A percentile compares a stretch with the other conserved stretches of the same genome.
These are phyloP conservation scores for Calocybe indica DNA, from an alignment of 768 basidiomycete genomes.

Conservation along the genomic window DNA sequence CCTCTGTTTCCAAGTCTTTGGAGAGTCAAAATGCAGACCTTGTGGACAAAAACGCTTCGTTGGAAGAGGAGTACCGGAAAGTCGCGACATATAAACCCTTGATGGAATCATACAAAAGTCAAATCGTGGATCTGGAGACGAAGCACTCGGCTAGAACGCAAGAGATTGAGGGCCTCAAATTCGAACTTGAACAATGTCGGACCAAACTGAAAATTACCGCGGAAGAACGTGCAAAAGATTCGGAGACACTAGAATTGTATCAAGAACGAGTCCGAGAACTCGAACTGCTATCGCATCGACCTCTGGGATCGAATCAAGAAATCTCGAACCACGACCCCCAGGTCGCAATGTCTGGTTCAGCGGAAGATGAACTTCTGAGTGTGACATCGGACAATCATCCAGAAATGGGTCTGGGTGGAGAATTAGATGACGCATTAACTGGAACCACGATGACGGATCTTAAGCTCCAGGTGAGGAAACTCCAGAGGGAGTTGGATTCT, in stretches of 20 bases:
- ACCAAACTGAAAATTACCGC: conserved; percentile 61
- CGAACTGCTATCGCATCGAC: conserved; percentile 60
- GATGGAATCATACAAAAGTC: conserved; percentile 88
- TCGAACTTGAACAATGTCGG: conserved; percentile 71
- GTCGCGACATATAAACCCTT: conserved; percentile 81
- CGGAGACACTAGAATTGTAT: conserved; percentile 81
- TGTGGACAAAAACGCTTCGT: conserved; percentile 82
- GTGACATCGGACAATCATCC: conserved; percentile 28
- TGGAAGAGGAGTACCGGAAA: conserved; percentile 92
- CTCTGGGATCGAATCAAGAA: conserved; percentile 24
- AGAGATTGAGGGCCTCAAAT: conserved; percentile 66
- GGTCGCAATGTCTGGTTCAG: neutral
- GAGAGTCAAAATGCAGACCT: conserved; percentile 92
- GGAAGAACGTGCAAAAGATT: conserved; percentile 72
- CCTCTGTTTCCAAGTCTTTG: conserved; percentile 46
- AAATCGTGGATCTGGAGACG: conserved; percentile 75
- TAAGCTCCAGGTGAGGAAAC: conserved; percentile 78
- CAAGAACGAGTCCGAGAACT: conserved; percentile 89
- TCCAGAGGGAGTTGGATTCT: conserved; percentile 76
- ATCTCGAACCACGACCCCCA: conserved; percentile 10
- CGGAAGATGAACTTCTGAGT: conserved; percentile 25
- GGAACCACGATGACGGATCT: conserved; percentile 90
- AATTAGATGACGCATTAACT: conserved; percentile 80
- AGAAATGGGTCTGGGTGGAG: conserved; percentile 67
- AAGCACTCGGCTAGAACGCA: conserved; percentile 61